Percentiles rank a stretch among this genome's conserved stretches.
phyloP scores from a whole-genome alignment of 2,329 filamentous ascomycete species.

The Aspergillus terreus region DNA sequence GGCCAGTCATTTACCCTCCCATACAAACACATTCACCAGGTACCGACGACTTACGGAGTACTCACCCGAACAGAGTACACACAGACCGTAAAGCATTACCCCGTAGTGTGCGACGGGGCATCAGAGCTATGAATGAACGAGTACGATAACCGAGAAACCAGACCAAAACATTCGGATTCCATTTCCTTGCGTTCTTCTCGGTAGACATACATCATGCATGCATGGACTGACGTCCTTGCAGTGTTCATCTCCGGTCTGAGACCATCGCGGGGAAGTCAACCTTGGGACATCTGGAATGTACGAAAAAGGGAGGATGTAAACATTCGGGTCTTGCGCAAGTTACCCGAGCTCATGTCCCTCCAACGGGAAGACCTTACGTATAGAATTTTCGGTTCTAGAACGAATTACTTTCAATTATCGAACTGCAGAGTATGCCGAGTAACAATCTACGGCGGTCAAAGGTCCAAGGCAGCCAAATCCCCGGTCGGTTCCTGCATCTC shows the following conservation, averaged over 20 bases:
- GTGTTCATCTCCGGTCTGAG: not conserved
- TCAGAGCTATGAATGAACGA: not conserved
- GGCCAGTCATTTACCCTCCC: not conserved
- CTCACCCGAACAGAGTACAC: too few species aligned
- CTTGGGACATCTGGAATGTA: not conserved
- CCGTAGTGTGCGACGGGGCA: not conserved
- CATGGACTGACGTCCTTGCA: not conserved
- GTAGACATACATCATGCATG: not conserved
- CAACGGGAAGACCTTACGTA: not conserved
- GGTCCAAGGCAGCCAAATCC: not conserved
- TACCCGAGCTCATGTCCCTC: not conserved
- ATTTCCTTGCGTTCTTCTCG: not conserved
- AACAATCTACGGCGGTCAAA: not conserved
- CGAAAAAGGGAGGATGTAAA: not conserved
- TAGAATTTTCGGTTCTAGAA: not conserved
- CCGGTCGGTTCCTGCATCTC: conserved; percentile 13
- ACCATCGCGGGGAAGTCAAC: not conserved
- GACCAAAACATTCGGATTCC: not conserved
- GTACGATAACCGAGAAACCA: not conserved
- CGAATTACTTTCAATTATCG: not conserved
- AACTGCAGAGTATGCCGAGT: not conserved
- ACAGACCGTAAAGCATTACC: not conserved
- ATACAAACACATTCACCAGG: not conserved
- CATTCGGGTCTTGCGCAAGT: not conserved
- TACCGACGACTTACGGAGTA: too few species aligned